phyloP scores from a whole-genome alignment of 2,329 filamentous ascomycete species.

The Aspergillus alliaceus region DNA sequence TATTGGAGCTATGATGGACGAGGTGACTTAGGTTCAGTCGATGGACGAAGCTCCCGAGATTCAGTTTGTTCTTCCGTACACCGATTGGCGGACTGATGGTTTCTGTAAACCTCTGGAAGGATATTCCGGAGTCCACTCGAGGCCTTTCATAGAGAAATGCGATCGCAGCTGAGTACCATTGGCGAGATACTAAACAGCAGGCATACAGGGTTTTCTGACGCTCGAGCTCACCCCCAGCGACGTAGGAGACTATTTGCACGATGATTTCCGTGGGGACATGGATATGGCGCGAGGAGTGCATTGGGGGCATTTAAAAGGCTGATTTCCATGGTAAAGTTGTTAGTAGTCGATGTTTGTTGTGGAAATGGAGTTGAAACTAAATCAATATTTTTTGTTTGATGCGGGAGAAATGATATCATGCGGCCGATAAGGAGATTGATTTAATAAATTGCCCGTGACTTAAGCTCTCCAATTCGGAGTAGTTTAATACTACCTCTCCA shows the following conservation, averaged over 20 bases:
- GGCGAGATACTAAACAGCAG: conserved; percentile 54
- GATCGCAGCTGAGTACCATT: conserved; percentile 58
- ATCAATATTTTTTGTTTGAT: not conserved
- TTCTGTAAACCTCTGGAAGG: conserved; percentile 55
- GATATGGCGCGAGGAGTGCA: conserved; percentile 21
- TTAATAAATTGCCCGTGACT: not conserved
- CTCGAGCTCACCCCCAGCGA: conserved; percentile 33
- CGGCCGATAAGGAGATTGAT: not conserved
- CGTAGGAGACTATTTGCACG: conserved; percentile 48
- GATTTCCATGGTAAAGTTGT: conserved; percentile 7
- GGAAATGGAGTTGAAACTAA: not conserved
- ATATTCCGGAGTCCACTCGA: conserved; percentile 47
- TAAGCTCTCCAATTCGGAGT: not conserved
- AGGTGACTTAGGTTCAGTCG: conserved; percentile 55
- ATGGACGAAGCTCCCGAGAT: conserved; percentile 51
- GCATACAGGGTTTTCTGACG: conserved; percentile 51
- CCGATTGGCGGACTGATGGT: conserved; percentile 53
- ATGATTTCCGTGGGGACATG: conserved; percentile 58
- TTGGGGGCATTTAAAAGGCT: conserved; percentile 11
- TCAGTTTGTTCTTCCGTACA: conserved; percentile 48
- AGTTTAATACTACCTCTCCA: not conserved
- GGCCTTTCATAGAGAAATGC: conserved; percentile 55
- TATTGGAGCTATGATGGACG: conserved; percentile 60
- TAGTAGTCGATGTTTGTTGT: not conserved
- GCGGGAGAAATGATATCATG: not conserved